These are phyloP conservation scores for Porphyra umbilicalis DNA, from an alignment of 31 red algal species.

Conservation along the genomic window DNA sequence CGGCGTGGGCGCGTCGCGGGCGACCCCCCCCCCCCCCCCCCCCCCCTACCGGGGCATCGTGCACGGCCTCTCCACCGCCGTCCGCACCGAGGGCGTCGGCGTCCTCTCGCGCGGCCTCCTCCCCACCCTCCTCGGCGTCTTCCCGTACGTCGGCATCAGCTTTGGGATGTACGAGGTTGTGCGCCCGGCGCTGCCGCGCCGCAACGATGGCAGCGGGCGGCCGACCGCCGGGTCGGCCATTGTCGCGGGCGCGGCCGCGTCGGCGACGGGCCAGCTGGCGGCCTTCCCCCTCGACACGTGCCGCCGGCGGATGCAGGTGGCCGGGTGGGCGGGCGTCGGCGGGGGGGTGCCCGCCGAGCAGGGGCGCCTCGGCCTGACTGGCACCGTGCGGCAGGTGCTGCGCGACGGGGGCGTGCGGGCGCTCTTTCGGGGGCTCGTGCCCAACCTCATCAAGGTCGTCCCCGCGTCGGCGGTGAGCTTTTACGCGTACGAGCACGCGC, in stretches of 20 bases:
- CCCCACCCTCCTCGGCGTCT: conserved; percentile 70
- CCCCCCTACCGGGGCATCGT: conserved; percentile 63
- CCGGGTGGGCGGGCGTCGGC: conserved; percentile 25
- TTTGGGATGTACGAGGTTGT: conserved; percentile 86
- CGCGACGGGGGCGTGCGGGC: conserved; percentile 53
- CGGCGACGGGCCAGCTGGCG: conserved; percentile 53
- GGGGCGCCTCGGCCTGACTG: background rate
- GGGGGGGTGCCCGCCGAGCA: background rate
- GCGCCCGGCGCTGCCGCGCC: conserved; percentile 63
- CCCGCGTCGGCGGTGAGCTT: conserved; percentile 65
- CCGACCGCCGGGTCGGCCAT: conserved; percentile 71
- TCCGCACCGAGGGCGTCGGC: conserved; percentile 40
- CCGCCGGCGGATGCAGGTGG: conserved; percentile 84
- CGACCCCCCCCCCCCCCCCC: background rate
- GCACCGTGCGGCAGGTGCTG: background rate
- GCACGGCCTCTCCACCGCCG: conserved; percentile 39
- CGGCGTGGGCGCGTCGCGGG: background rate
- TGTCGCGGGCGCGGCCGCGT: conserved; percentile 46
- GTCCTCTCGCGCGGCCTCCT: conserved; percentile 70
- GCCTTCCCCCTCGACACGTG: conserved; percentile 95
- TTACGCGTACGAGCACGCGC: conserved; percentile 67
- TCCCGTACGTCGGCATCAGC: conserved; percentile 89
- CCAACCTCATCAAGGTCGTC: conserved; percentile 66
- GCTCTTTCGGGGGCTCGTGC: conserved; percentile 64
- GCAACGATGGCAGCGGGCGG: conserved; percentile 62